phyloP scores from a whole-genome alignment of 1,284 basidiomycete genomes.

The Ganoderma lucidum region DNA sequence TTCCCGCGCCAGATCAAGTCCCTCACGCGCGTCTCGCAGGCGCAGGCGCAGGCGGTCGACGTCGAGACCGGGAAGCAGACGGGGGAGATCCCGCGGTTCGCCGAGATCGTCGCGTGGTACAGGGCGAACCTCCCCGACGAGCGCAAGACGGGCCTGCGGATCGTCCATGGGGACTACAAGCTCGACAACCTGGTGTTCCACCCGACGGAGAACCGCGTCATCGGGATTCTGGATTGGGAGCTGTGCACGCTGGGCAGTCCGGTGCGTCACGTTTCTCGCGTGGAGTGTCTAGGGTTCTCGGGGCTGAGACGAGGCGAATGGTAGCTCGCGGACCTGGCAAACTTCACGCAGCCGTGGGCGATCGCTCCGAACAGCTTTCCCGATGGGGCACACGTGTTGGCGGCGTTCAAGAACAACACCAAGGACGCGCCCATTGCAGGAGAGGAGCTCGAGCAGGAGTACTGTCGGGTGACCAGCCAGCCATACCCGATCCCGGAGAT shows the following conservation, averaged over 20 bases:
- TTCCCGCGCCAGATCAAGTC: conserved; percentile 95
- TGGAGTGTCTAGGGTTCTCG: not conserved
- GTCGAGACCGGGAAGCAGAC: conserved; percentile 65
- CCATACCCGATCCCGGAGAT: conserved; percentile 80
- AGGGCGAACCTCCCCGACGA: conserved; percentile 76
- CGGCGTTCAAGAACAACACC: conserved; percentile 71
- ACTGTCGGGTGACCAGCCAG: conserved; percentile 67
- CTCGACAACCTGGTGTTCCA: conserved; percentile 97
- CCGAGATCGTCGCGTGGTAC: conserved; percentile 84
- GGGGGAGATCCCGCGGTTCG: conserved; percentile 77
- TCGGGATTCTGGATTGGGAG: conserved; percentile 98
- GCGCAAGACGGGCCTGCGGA: conserved; percentile 72
- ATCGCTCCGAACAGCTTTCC: conserved; percentile 54
- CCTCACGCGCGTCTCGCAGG: conserved; percentile 75
- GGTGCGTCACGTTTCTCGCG: conserved; percentile 47
- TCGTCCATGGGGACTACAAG: conserved; percentile 98
- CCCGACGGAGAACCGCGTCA: conserved; percentile 89
- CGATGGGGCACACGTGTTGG: conserved; percentile 27
- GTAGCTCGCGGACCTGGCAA: conserved; percentile 92
- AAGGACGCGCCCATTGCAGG: conserved; percentile 70
- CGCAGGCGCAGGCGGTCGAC: conserved; percentile 76
- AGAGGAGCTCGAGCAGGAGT: conserved; percentile 80
- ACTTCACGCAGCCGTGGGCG: conserved; percentile 88
- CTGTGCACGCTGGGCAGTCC: conserved; percentile 92
- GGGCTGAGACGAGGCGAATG: conserved; percentile 4